Base-by-base conservation (phyloP, 192 early-diverging fungal genomes). In the Linnemannia elongata region DNA sequence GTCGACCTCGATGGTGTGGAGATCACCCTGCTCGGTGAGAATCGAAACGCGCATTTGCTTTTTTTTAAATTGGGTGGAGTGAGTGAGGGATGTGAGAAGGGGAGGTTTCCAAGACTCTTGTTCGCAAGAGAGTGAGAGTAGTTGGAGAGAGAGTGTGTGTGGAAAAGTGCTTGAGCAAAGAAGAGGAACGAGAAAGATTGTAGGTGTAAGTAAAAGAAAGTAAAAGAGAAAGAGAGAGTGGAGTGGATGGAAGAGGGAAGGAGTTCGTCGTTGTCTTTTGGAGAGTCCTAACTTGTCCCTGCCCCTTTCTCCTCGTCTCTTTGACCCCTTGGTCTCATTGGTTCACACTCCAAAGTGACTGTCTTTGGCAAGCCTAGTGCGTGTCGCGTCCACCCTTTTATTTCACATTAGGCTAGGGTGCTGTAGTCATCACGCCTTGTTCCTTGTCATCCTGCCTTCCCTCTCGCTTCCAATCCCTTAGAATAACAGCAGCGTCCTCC, bases 1-100 rank as follows among this genome's bases (percentile, higher is more conserved):
- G 85, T 95, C 94, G 57, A 95, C 91, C 75, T 95, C 95, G 27
- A 96, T 72, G 76, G 89, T 90, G 80, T 93, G 93, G 54, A 94
- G 70, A 41, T 94, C 89, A 72, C 93, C 94, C 24, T 82, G 41
- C 39, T 94, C 91, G 35, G 91, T 92, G 33, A 92, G 93, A 57
- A 95, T 82, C 22, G 91, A 88, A 9, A 95, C 69, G 75, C 90
- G 85, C 94, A 95, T 95, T 80, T 4, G 60, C 13, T 13, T 5
- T 27, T 66, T 33, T 12, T 60, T 24, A 6, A 33, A 30, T 3
- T 60, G 30, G 30, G 27, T 71, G 38, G 0, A 22, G 22, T 6
- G 42, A 2, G 12, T 45, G 44, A 27, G 42, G 22, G 6, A 42
- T 39, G n/a, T n/a, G 17, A 15, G 39, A 30, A 72, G 39, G 20